Conservation (phyloP, 1,284 basidiomycete genomes). For the Chalciporus piperatoides region DNA sequence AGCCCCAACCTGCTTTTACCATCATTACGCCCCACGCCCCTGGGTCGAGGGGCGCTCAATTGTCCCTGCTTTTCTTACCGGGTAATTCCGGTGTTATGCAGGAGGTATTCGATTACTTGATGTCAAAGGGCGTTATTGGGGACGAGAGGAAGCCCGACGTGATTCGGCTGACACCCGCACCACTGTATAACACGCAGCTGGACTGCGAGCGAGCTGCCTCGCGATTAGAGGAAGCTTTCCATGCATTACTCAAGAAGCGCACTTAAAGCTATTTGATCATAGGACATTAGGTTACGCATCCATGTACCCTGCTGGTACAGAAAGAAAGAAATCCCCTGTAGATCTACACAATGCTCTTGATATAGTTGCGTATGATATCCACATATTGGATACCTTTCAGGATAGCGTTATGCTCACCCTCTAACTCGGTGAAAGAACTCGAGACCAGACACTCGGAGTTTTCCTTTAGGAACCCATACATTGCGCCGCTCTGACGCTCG, state of each 20-base stretch:
- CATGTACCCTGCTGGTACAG: background rate
- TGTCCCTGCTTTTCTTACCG: conserved; percentile 80
- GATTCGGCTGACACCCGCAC: conserved; percentile 80
- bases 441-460: conserved; percentile 36
- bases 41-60: conserved; percentile 74
- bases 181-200: conserved; percentile 78
- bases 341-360: conserved; percentile 13
- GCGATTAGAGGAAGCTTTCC: conserved; percentile 58
- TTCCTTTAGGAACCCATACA: conserved; percentile 49
- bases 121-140: conserved; percentile 74
- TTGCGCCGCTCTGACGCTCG: conserved; percentile 53
- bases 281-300: conserved; percentile 3
- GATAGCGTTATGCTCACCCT: conserved; percentile 56
- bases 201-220: conserved; percentile 72
- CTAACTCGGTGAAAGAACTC: conserved; percentile 44
- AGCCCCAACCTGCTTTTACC: conserved; percentile 58
- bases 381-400: conserved; percentile 45
- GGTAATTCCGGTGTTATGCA: conserved; percentile 64
- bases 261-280: conserved; percentile 7
- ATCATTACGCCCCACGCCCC: conserved; percentile 80
- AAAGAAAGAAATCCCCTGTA: background rate
- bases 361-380: conserved; percentile 45
- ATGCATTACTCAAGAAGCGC: conserved; percentile 13
- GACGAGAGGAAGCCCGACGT: conserved; percentile 90
- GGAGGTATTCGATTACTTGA: conserved; percentile 59